Conservation (phyloP, 2,329 filamentous ascomycete genomes). For the Cadophora luteo-olivacea region DNA sequence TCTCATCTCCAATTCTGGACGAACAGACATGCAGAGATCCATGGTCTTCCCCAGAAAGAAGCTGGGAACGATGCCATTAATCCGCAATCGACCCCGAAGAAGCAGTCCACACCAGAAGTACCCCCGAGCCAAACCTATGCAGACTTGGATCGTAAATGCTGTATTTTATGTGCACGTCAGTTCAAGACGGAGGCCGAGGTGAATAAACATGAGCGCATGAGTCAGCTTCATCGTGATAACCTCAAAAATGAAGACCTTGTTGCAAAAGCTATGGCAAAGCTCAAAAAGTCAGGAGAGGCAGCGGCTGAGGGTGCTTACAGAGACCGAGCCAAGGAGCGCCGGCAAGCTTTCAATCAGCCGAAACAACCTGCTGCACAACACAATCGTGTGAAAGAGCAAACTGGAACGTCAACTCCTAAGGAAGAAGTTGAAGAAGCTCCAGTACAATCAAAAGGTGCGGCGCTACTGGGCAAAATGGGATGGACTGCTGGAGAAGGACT, state of each 20-base stretch:
- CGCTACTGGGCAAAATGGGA: slow-evolving; percentile 75
- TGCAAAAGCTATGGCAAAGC: slow-evolving; percentile 47
- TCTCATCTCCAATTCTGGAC: slow-evolving; percentile 76
- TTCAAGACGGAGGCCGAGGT: slow-evolving; percentile 62
- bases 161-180: slow-evolving; percentile 65
- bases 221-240: slow-evolving; percentile 62
- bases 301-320: slow-evolving; percentile 41
- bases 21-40: slow-evolving; percentile 71
- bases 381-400: slow-evolving; percentile 42
- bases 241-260: slow-evolving; percentile 56
- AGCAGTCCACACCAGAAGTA: slow-evolving; percentile 39
- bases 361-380: slow-evolving; percentile 55
- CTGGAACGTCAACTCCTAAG: slow-evolving; percentile 27
- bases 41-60: slow-evolving; percentile 55
- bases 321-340: slow-evolving; percentile 72
- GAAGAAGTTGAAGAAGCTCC: slow-evolving; percentile 50
- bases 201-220: slow-evolving; percentile 64
- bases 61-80: slow-evolving; percentile 42
- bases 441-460: slow-evolving; percentile 65
- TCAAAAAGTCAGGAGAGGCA: slow-evolving; percentile 43
- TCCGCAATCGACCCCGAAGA: slow-evolving; percentile 26
- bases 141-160: slow-evolving; percentile 62
- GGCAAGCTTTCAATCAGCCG: slow-evolving; percentile 66
- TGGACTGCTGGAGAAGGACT: slow-evolving; percentile 71
- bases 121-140: slow-evolving; percentile 63